Conservation (phyloP, 169 alveolate species). For the Plasmodium ovale region DNA sequence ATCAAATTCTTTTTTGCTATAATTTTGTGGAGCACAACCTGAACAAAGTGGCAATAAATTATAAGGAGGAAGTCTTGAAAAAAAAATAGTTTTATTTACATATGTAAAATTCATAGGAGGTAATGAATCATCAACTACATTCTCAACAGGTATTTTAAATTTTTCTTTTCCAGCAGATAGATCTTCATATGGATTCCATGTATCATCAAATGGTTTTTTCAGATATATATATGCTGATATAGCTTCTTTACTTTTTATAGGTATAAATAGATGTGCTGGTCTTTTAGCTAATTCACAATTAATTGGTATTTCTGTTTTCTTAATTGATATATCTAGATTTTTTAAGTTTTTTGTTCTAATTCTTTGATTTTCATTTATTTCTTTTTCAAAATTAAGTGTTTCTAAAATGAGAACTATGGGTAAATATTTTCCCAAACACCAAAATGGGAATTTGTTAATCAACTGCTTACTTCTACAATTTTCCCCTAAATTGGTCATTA, state of each 20-base stretch:
- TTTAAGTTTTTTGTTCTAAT: conserved; percentile 56
- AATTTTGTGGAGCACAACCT: conserved; percentile 81
- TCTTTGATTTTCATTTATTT: conserved; percentile 29
- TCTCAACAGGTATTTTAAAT: conserved; percentile 84
- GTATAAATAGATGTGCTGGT: conserved; percentile 82
- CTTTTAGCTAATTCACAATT: conserved; percentile 83
- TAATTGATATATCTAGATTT: conserved; percentile 28
- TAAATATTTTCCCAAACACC: conserved; percentile 61
- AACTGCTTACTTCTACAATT: neutral
- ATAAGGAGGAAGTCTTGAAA: conserved; percentile 81
- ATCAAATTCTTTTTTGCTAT: conserved; percentile 72
- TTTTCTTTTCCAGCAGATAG: conserved; percentile 85
- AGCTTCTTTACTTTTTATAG: conserved; percentile 79
- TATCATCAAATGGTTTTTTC: conserved; percentile 78
- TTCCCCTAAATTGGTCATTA: neutral
- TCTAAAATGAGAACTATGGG: conserved; percentile 45
- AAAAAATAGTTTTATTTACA: conserved; percentile 77
- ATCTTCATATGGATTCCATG: conserved; percentile 87
- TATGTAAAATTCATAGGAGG: conserved; percentile 88
- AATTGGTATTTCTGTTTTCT: conserved; percentile 60
- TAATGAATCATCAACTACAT: conserved; percentile 79
- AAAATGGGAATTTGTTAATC: conserved; percentile 14
- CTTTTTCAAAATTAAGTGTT: conserved; percentile 54
- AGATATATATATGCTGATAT: conserved; percentile 83
- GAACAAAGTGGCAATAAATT: conserved; percentile 82